These are phyloP conservation scores for Skeletonema tropicum DNA, from an alignment of 108 stramenopile genomes.

Conservation along the genomic window DNA sequence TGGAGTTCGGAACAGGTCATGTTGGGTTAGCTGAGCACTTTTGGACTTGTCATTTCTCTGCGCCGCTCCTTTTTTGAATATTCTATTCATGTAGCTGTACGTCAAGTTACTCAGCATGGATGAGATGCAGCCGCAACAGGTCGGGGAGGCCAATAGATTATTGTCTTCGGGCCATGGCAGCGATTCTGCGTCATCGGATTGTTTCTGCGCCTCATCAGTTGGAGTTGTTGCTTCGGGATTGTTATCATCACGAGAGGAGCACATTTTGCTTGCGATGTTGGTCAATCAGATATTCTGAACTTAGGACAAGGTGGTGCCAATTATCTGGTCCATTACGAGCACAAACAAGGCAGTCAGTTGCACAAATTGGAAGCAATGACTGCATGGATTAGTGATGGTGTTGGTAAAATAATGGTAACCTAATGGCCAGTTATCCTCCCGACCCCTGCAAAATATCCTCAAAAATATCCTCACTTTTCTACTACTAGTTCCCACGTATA, in stretches of 20 bases:
- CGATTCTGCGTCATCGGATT: neutral
- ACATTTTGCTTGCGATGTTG: neutral
- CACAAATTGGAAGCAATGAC: no score
- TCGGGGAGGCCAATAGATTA: neutral
- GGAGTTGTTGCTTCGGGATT: neutral
- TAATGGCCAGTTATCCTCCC: no score
- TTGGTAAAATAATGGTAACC: no score
- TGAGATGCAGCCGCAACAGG: neutral
- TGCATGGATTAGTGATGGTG: no score
- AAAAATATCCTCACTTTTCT: no score
- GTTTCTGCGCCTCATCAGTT: neutral
- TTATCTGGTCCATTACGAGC: no score
- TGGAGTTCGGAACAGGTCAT: constrained; percentile 52
- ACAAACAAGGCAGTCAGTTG: no score
- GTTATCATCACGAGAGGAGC: neutral
- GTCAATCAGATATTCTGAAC: no score
- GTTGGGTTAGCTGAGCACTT: constrained; percentile 33
- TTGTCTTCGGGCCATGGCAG: constrained; percentile 26
- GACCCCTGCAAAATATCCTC: no score
- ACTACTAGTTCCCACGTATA: no score
- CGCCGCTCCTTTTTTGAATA: constrained; percentile 37
- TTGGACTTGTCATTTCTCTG: constrained; percentile 30
- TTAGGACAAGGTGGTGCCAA: no score
- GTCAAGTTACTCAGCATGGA: constrained; percentile 36
- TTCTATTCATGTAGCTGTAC: constrained; percentile 60